These are phyloP conservation scores for Typha latifolia DNA, from an alignment of 176 grass and related monocot genomes.

Conservation along the genomic window DNA sequence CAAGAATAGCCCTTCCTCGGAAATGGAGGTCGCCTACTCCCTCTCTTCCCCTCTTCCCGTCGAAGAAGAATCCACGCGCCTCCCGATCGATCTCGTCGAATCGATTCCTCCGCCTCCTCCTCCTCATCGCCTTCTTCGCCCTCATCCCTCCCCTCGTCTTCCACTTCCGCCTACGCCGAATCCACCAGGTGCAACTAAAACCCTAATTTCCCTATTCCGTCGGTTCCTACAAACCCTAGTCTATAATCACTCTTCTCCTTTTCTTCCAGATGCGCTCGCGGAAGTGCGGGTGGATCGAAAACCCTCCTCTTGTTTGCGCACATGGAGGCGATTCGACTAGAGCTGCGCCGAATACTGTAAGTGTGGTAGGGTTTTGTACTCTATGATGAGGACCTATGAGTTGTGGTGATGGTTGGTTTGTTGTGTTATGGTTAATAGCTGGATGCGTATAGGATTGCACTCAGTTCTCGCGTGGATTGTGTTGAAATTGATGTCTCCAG, in stretches of 20 bases:
- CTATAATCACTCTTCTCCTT: not conserved
- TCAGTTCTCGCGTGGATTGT: constrained; percentile 66
- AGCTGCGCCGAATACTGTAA: constrained; percentile 60
- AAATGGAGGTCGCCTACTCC: constrained; percentile 21
- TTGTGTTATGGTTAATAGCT: constrained; percentile 28
- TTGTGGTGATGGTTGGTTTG: not conserved
- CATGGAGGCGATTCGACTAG: constrained; percentile 74
- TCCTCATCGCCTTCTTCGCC: constrained; percentile 54
- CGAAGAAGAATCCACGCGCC: constrained; percentile 31
- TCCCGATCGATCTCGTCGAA: constrained; percentile 35
- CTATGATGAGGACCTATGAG: constrained; percentile 3
- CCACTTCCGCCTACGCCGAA: constrained; percentile 76
- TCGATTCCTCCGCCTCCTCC: constrained; percentile 41
- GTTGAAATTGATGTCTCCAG: constrained; percentile 80
- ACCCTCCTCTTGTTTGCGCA: constrained; percentile 68
- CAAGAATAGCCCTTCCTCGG: no score
- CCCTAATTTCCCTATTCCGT: not conserved
- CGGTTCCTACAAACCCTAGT: not conserved
- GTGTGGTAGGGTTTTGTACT: not conserved
- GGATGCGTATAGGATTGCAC: constrained; percentile 59
- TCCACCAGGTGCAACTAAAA: constrained; percentile 42
- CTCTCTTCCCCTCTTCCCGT: constrained; percentile 54
- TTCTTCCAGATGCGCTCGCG: constrained; percentile 45
- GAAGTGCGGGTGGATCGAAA: constrained; percentile 70
- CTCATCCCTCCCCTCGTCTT: constrained; percentile 59